These are phyloP conservation scores for Chenopodium album DNA, from an alignment of 148 eudicot species.

Conservation along the genomic window DNA sequence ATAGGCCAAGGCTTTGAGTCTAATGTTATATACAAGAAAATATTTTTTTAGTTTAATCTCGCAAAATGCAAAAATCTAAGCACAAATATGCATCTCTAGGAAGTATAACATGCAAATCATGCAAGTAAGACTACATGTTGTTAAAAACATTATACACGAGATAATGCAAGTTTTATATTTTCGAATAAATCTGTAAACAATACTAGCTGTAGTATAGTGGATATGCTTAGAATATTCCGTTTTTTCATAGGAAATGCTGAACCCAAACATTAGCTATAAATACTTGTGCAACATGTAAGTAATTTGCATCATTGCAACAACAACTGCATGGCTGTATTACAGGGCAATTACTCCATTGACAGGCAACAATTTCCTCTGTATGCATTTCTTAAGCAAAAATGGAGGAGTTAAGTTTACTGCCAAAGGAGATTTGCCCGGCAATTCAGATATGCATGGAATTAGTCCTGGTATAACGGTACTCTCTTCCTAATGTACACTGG, in stretches of 20 bases:
- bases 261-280: background rate
- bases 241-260: background rate
- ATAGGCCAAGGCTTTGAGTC: too few species aligned
- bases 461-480: too few species aligned
- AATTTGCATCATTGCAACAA: background rate
- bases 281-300: background rate
- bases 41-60: too few species aligned
- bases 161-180: too few species aligned
- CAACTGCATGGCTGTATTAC: slow-evolving; percentile 26
- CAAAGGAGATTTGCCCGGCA: slow-evolving; percentile 42
- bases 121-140: too few species aligned
- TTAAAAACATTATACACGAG: too few species aligned
- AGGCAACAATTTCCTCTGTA: background rate
- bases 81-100: too few species aligned
- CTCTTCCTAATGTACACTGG: too few species aligned
- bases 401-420: slow-evolving; percentile 16
- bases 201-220: background rate
- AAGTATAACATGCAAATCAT: too few species aligned
- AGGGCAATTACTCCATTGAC: slow-evolving; percentile 36
- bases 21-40: too few species aligned
- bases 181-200: too few species aligned
- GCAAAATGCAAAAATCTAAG: too few species aligned
- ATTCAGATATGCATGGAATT: slow-evolving; percentile 12
- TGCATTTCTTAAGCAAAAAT: background rate
- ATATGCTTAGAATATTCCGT: slow-evolving; percentile 24